Percentiles rank a stretch among this genome's conserved stretches.
Conservation (phyloP, 192 early-diverging fungal species). For the Chytriomyces sp. region DNA sequence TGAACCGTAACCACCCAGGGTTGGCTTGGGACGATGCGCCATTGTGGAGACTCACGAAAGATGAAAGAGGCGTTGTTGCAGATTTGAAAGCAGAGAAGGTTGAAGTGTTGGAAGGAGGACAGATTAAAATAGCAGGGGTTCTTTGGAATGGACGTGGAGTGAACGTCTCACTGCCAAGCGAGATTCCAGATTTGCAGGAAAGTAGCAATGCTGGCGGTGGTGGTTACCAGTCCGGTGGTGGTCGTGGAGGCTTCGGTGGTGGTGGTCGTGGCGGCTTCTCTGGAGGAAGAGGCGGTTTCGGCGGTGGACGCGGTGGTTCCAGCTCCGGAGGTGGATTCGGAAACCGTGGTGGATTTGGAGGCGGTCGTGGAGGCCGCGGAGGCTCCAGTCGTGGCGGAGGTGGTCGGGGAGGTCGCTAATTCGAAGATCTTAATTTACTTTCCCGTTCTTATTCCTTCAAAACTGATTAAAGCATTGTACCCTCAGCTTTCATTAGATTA, state of each 20-base stretch:
- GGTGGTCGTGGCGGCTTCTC: constrained; percentile 5
- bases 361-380: too few species aligned
- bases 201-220: constrained; percentile 18
- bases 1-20: constrained; percentile 72
- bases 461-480: too few species aligned
- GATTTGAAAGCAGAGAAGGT: constrained; percentile 79
- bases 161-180: constrained; percentile 68
- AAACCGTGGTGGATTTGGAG: constrained; percentile 38
- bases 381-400: too few species aligned
- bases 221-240: neutral
- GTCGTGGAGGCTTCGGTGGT: constrained; percentile 11
- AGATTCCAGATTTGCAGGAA: constrained; percentile 82
- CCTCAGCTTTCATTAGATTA: too few species aligned
- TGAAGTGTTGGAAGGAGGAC: constrained; percentile 57
- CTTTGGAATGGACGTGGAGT: constrained; percentile 73
- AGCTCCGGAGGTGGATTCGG: constrained; percentile 33
- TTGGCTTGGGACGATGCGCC: constrained; percentile 72
- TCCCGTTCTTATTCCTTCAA: too few species aligned
- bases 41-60: constrained; percentile 84
- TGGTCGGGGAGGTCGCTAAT: too few species aligned
- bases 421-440: too few species aligned
- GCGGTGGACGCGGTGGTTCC: constrained; percentile 51
- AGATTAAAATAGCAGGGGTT: constrained; percentile 61
- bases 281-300: constrained; percentile 40
- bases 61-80: constrained; percentile 80